These are phyloP conservation scores for Elsinoe arachidis DNA, from an alignment of 2,329 filamentous ascomycete species.

Conservation along the genomic window DNA sequence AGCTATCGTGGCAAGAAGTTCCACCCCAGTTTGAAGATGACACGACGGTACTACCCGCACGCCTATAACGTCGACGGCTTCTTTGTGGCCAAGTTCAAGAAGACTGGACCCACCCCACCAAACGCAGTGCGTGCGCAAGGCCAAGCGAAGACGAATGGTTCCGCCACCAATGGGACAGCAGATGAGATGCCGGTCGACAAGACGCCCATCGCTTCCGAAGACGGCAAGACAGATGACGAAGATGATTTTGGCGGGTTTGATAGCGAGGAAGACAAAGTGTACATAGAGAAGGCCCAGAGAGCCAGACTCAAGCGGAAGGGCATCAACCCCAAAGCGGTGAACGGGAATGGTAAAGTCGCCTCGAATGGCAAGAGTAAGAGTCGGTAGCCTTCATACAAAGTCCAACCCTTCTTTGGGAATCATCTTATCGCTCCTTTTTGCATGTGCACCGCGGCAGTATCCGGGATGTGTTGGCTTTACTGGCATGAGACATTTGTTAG, in stretches of 20 bases:
- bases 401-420: no score
- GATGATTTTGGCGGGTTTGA: constrained; percentile 43
- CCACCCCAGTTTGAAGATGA: constrained; percentile 72
- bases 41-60: constrained; percentile 81
- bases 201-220: constrained; percentile 52
- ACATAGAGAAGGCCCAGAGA: constrained; percentile 39
- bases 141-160: constrained; percentile 20
- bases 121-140: constrained; percentile 42
- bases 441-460: not conserved
- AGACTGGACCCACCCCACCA: constrained; percentile 67
- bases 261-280: constrained; percentile 41
- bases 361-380: constrained; percentile 15
- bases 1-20: constrained; percentile 88
- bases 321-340: constrained; percentile 35
- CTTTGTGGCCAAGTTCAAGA: constrained; percentile 97
- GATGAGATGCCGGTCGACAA: constrained; percentile 52
- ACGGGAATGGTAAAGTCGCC: constrained; percentile 14
- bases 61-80: constrained; percentile 95
- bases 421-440: not conserved
- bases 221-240: constrained; percentile 24
- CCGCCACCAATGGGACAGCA: constrained; percentile 13
- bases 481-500: constrained; percentile 8
- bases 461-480: not conserved
- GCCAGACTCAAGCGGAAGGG: constrained; percentile 39
- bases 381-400: not conserved